Base-by-base conservation (phyloP, 306 rosid genomes). In the Cicer judaicum region DNA sequence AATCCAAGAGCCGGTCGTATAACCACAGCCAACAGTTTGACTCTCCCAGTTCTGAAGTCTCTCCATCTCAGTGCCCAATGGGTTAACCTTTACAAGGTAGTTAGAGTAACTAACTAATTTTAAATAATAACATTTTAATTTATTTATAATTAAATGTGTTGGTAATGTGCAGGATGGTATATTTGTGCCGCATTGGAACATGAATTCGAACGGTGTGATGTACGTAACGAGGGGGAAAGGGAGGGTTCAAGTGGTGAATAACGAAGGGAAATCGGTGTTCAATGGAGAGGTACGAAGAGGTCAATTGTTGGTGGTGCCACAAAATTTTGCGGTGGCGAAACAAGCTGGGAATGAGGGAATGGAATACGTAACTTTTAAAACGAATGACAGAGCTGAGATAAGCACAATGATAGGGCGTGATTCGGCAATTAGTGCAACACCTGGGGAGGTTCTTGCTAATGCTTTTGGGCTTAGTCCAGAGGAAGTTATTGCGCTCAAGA, bases 331-430 rank as follows among this genome's bases (percentile, higher is more conserved):
- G 10, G 62, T 87, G 36, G 81, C 83, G 7, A 49, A 82, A 43
- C 74, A 68, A 9, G 93, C 92, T 0, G 64, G 78, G 41, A 19
- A 47, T 2, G 88, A 84, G 44, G 91, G 94, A 43, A 81, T 87
- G 40, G 89, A 91, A 18, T 89, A 76, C 80, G 46, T 87, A 3
- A 65, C 81, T 1, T 91, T 91, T 65, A 87, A 83, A 67, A 91
- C 92, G 0, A 79, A 83, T 6, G 91, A 87, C 38, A 43, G 38
- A 3, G 92, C 92, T 6, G 49, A 70, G 62, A 69, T 86, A 0
- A 83, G 46, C 68, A 83, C 88, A 10, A 41, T 91, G 4, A 79
- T 81, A 0, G 97, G 94, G 1, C 40, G 73, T 16, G 52, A 80
- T 7, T 85, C 92, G 0, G 81, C 43, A 3, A 15, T 87, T 10